Base-by-base conservation (phyloP, 208 protist genomes). In the Trypanosoma cruzi region DNA sequence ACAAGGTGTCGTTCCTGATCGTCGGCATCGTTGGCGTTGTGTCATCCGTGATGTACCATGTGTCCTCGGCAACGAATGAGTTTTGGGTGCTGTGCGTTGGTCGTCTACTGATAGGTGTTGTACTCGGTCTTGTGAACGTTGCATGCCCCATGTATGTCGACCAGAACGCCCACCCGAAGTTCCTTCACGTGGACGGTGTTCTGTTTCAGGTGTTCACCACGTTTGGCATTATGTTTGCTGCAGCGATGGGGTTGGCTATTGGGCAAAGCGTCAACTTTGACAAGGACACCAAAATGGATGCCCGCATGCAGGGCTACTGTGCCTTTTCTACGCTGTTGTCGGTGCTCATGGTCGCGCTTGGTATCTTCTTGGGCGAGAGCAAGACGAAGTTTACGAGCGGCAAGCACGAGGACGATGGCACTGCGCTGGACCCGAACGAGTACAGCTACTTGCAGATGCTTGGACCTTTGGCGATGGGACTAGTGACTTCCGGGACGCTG, bases 161-260 rank as follows among this genome's bases (percentile, higher is more conserved):
- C 29, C 60, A 94, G 74, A 89, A 89, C 49, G 88, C 79, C 20
- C 81, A 82, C 44, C 80, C 77, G 42, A 81, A 82, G 61, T 80
- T 80, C 79, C 70, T 53, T 46, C 46, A 80, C n/a, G 73, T 82
- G 63, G 78, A 90, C 46, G 92, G 89, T 66, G 72, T 83, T n/a
- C 18, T 95, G 62, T 94, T 92, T 68, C 85, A 94, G 71, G 72
- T 95, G 32, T 93, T 89, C 73, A 90, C 71, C 18, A 93, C 88
- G 53, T 79, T 96, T 55, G 89, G 89, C 52, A 93, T 91, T 73
- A 85, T 96, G 67, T 6, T 93, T n/a, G 89, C 88, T 32, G 79
- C 88, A 31, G 52, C 50, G 46, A 74, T 94, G 13, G 91, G 87
- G 36, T 74, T 94, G 59, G 73, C 75, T 1, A 22, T 93, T 1